Evolutionary conservation across 176 grass and related monocot genomes (phyloP).

Genomic region (Leersia perrieri): DNA sequence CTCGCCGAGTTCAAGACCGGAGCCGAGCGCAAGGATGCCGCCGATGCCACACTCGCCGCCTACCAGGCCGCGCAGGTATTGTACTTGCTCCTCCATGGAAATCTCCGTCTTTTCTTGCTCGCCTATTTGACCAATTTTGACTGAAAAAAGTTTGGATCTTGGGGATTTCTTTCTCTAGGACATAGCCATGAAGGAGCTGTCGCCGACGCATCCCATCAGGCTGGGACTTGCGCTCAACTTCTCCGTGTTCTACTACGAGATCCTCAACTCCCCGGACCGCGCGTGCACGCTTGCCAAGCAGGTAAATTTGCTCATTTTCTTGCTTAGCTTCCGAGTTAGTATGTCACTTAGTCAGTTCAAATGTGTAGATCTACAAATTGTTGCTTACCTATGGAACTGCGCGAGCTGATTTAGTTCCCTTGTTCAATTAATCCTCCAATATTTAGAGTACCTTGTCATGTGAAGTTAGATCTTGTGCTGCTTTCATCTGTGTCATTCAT

Average conservation of each 20-base stretch:
- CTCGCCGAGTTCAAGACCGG: conserved; percentile 90
- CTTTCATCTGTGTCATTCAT: neutral
- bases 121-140: neutral
- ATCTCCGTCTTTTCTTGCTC: neutral
- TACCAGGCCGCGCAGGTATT: conserved; percentile 89
- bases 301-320: conserved; percentile 34
- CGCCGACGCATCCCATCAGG: conserved; percentile 95
- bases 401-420: conserved; percentile 1
- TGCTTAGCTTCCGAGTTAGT: neutral
- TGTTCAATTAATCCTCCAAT: neutral
- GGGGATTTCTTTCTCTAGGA: conserved; percentile 48
- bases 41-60: conserved; percentile 66
- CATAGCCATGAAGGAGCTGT: conserved; percentile 70
- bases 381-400: neutral
- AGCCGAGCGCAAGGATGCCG: conserved; percentile 81
- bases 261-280: conserved; percentile 95
- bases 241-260: conserved; percentile 99
- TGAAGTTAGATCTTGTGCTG: neutral
- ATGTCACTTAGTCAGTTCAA: neutral
- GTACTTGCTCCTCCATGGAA: neutral
- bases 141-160: conserved; percentile 23
- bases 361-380: conserved; percentile 18
- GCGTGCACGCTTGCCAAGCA: conserved; percentile 94
- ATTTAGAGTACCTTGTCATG: neutral
- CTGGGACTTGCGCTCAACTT: conserved; percentile 94